These are phyloP conservation scores for Malus orientalis DNA, from an alignment of 306 rosid species.

Conservation along the genomic window DNA sequence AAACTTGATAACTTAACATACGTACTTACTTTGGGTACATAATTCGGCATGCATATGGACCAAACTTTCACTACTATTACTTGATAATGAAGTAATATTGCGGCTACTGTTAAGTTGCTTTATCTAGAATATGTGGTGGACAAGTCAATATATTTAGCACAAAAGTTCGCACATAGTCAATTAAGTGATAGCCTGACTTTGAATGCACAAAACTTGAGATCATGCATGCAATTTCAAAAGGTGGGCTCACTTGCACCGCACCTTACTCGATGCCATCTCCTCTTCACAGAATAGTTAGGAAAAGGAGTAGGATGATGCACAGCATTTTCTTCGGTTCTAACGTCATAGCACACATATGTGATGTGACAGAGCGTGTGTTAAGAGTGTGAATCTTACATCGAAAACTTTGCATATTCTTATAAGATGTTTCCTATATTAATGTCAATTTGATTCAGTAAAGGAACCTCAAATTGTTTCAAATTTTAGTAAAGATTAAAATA, in stretches of 20 bases:
- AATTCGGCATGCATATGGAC: background rate
- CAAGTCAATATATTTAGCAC: background rate
- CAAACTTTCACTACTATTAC: background rate
- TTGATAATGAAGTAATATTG: background rate
- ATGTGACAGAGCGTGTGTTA: background rate
- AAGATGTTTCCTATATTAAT: background rate
- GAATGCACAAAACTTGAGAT: background rate
- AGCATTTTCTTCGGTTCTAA: background rate
- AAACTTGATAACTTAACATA: background rate
- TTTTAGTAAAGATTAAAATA: no score
- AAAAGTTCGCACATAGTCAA: background rate
- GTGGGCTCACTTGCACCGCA: background rate
- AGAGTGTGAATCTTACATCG: no score
- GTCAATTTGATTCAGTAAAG: no score
- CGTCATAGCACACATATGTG: no score
- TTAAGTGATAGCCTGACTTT: background rate
- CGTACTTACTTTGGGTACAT: background rate
- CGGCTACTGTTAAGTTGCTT: background rate
- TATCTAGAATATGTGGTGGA: background rate
- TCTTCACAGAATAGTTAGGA: background rate
- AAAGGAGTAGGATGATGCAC: no score
- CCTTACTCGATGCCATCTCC: background rate
- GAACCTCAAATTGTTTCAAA: background rate
- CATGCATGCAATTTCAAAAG: background rate
- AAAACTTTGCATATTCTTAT: no score